Base-by-base conservation (phyloP, 805 yeast genomes). In the Starmerella davenportii region DNA sequence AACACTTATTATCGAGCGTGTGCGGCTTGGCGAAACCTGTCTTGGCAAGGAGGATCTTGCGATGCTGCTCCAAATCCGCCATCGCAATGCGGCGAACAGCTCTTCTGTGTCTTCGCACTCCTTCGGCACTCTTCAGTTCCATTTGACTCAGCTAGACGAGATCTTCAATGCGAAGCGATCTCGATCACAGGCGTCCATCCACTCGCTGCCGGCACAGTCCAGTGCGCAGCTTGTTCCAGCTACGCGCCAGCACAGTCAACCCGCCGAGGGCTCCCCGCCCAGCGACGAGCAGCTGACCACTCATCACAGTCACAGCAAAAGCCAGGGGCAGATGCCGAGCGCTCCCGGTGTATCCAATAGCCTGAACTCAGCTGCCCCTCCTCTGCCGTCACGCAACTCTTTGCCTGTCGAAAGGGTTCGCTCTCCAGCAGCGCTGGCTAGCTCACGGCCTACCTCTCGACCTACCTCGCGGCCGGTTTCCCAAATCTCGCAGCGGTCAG, bases 1-100 rank as follows among this genome's bases (percentile, higher is more conserved):
- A 7, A 39, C 52, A 2, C 43, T 48, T 4, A 41, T 50, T 11
- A 24, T 51, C 4, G 53, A 51, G n/a, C 41, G 43, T 19, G 52
- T 41, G 5, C 33, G 44, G 2, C 36, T 36, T 9, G 44, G 46
- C 4, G 47, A 49, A 30, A 40, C 49, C 8, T 39, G 30, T 23
- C 41, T 51, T 15, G 40, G 42, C 16, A 33, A 37, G 15, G 43
- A 43, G 9, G 54, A 51, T 21, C 15, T 50, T 14, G 36, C 38
- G 9, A 34, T 39, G 23, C 33, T 48, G 21, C 43, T 51, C 14
- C 30, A 39, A 23, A 41, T 46, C 28, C 40, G 51, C 15, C 48
- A 47, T 32, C 43, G 51, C 19, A 43, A 46, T 20, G 46, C 45
- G 2, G 38, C 40, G 5, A 24, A 20, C 13, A 21, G 35, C 11